Evolutionary conservation across 179 eudicot genomes (phyloP).

Genomic region (Corrigiola litoralis): DNA sequence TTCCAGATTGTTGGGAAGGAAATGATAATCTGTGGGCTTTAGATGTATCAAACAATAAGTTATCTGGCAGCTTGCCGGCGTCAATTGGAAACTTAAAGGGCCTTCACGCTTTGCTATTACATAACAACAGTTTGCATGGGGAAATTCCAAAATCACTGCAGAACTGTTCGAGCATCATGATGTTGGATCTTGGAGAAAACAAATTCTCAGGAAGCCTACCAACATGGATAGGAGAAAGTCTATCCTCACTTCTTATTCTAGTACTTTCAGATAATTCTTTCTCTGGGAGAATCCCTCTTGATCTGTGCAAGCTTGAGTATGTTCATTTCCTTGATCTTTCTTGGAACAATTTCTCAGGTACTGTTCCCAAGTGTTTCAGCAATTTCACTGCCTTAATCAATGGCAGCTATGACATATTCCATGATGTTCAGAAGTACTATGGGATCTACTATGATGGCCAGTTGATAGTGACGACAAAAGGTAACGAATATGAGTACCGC

Average conservation of each 20-base stretch:
- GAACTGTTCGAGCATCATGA: conserved; percentile 13
- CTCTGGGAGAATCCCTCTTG: conserved; percentile 13
- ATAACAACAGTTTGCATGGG: conserved; percentile 24
- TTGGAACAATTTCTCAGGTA: conserved; percentile 23
- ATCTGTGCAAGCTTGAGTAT: conserved; percentile 7
- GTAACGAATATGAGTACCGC: conserved; percentile 12
- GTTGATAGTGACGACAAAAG: conserved; percentile 27
- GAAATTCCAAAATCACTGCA: conserved; percentile 14
- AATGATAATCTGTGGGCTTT: not conserved
- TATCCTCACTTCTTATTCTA: not conserved
- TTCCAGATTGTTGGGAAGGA: conserved; percentile 25
- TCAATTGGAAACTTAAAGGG: conserved; percentile 15
- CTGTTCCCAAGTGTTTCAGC: conserved; percentile 27
- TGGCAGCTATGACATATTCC: too few relatives aligned
- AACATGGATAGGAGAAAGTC: conserved; percentile 21
- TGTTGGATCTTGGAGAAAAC: conserved; percentile 22
- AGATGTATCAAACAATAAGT: conserved; percentile 29
- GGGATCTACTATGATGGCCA: conserved; percentile 11
- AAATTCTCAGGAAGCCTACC: conserved; percentile 22
- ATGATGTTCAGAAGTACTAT: not conserved
- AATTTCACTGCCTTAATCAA: conserved; percentile 17
- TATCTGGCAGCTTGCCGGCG: conserved; percentile 25
- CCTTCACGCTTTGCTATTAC: conserved; percentile 17
- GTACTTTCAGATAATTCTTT: conserved; percentile 21
- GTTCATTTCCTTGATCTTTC: conserved; percentile 27